phyloP scores from a whole-genome alignment of 1,284 basidiomycete species.

The Rhodotorula sp. region DNA sequence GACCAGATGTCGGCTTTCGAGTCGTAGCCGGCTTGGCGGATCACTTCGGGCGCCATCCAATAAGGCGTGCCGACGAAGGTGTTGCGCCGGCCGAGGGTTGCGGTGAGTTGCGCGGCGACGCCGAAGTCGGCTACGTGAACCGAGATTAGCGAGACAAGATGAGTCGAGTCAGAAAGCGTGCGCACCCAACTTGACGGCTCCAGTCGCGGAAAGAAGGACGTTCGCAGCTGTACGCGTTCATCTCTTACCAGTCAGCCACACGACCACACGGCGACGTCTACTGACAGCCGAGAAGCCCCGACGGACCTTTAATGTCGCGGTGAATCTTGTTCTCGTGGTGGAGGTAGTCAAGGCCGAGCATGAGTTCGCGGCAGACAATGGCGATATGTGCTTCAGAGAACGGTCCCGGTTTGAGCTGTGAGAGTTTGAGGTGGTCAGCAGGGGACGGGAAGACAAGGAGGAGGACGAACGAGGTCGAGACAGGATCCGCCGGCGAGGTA shows the following conservation, averaged over 20 bases:
- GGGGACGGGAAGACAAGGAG: not conserved
- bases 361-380: constrained; percentile 85
- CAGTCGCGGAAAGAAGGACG: constrained; percentile 80
- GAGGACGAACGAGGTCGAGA: constrained; percentile 65
- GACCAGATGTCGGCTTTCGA: constrained; percentile 53
- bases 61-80: constrained; percentile 93
- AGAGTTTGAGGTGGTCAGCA: too few species aligned
- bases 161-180: not conserved
- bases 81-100: constrained; percentile 74
- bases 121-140: constrained; percentile 75
- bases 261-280: accelerated
- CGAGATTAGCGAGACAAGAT: not conserved
- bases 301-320: constrained; percentile 84
- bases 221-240: constrained; percentile 63
- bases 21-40: constrained; percentile 79
- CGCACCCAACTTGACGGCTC: constrained; percentile 81
- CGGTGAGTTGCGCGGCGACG: constrained; percentile 82
- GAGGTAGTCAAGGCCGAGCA: constrained; percentile 91
- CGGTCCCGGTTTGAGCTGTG: constrained; percentile 74
- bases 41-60: constrained; percentile 98
- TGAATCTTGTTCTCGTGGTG: constrained; percentile 89
- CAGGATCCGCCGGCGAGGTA: constrained; percentile 98
- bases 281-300: too few species aligned
- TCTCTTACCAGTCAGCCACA: not conserved
- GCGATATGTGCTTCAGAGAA: constrained; percentile 93